Evolutionary conservation across 441 rosid species (phyloP).

Genomic region (Hura crepitans): DNA sequence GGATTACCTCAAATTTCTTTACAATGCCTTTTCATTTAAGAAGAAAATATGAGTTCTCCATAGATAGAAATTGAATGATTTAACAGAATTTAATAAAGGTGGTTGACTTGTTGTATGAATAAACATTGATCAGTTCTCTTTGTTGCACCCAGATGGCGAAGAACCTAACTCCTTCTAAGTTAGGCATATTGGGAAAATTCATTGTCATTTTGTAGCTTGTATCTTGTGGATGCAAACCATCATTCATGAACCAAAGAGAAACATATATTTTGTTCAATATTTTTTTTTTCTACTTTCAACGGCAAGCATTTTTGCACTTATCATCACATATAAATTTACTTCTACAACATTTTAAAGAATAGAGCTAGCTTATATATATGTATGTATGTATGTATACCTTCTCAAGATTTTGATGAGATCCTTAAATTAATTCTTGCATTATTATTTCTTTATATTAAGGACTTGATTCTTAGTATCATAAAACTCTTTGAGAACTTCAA

Average conservation of each 20-base stretch:
- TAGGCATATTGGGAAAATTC: neutral
- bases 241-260: neutral
- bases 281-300: neutral
- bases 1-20: neutral
- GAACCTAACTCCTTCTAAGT: neutral
- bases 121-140: neutral
- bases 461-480: neutral
- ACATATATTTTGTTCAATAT: neutral
- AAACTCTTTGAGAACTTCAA: neutral
- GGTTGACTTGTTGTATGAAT: neutral
- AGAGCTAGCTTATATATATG: neutral
- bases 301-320: neutral
- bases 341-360: neutral
- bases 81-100: neutral
- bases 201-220: neutral
- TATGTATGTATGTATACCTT: neutral
- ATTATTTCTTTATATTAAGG: too few relatives aligned
- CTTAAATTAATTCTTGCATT: neutral
- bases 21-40: neutral
- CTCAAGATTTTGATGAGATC: neutral
- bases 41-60: neutral
- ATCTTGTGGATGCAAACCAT: neutral
- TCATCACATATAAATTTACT: neutral
- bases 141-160: neutral
- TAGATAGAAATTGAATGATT: neutral